Base-by-base conservation (phyloP, 2,329 filamentous ascomycete species). In the Aspergillus sp. region DNA sequence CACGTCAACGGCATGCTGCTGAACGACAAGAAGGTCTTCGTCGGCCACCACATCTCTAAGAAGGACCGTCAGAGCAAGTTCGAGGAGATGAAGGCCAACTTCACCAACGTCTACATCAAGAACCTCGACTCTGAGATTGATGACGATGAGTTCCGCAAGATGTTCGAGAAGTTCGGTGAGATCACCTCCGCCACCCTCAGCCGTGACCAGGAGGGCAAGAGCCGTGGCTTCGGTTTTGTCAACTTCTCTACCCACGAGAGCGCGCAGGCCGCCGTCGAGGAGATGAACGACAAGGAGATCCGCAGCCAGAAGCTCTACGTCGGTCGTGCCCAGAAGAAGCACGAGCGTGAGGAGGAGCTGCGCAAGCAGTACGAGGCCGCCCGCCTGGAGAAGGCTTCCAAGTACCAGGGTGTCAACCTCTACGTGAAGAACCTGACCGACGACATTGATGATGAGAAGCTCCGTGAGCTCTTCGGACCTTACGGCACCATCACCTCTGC, bases 31-130 rank as follows among this genome's bases (percentile, higher is more conserved):
- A 99, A 99, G 87, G 95, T 99, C 67, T 99, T 96, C 72, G 95
- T 99, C 70, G 95, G 95, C 67, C 94, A 97, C 82, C 95, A 99
- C 83, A 98, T 99, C 74, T 93, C 95, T 79, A 98, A 98, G 90
- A 98, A 98, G 87, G 95, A 99, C 77, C 94, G 95, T 73, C 95
- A 98, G 87, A 97, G 92, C 91, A 99, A 99, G 84, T 98, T 98
- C 72, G 95, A 99, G 84, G 95, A 99, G 86, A 99, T 99, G 94
- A 99, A 99, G 89, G 95, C 95, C 80, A 99, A 99, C 86, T 99
- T 96, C 87, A 99, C 95, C 84, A 99, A 99, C 80, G 89, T 99
- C 80, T 99, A 99, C 83, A 91, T 99, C 84, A 99, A 99, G 89
- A 99, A 99, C 84, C 90, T 99, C 71, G 87, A 89, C 72, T 74